Conservation (phyloP, 176 grass and related monocot species). For the Alopecurus myosuroides region DNA sequence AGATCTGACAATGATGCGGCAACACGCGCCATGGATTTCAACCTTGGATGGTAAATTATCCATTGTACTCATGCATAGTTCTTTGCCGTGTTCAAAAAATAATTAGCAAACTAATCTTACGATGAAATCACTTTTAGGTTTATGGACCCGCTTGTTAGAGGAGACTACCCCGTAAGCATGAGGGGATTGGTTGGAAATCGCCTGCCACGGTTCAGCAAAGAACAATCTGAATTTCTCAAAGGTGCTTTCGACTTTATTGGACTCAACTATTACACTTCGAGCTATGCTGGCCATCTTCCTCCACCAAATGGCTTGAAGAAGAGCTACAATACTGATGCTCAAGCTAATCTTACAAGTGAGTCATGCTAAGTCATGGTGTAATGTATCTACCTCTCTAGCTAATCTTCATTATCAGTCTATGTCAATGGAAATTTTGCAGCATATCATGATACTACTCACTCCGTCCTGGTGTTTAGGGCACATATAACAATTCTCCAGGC, state of each 20-base stretch:
- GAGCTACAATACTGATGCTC: slow-evolving; percentile 36
- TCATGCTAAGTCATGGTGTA: not conserved
- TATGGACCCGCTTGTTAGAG: slow-evolving; percentile 36
- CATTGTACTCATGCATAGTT: accelerated
- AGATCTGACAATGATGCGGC: slow-evolving; percentile 14
- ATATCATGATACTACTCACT: too few species aligned
- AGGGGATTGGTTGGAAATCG: slow-evolving; percentile 30
- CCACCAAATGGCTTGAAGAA: slow-evolving; percentile 26
- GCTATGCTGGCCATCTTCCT: slow-evolving; percentile 24
- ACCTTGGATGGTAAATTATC: too few species aligned
- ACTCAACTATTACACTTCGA: slow-evolving; percentile 43
- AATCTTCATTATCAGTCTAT: not conserved
- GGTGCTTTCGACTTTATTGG: slow-evolving; percentile 54
- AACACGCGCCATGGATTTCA: slow-evolving; percentile 38
- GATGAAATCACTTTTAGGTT: slow-evolving; percentile 1
- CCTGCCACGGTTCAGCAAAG: too few species aligned
- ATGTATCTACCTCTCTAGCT: not conserved
- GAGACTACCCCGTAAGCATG: slow-evolving; percentile 41
- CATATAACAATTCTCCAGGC: too few species aligned
- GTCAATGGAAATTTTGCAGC: not conserved
- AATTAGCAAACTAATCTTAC: not conserved
- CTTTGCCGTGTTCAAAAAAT: not conserved
- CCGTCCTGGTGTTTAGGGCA: too few species aligned
- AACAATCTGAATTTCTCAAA: slow-evolving; percentile 37
- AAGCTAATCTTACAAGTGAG: slow-evolving; percentile 33